Evolutionary conservation across 768 basidiomycete species (phyloP).

Genomic region (Rhizopogon rudus): DNA sequence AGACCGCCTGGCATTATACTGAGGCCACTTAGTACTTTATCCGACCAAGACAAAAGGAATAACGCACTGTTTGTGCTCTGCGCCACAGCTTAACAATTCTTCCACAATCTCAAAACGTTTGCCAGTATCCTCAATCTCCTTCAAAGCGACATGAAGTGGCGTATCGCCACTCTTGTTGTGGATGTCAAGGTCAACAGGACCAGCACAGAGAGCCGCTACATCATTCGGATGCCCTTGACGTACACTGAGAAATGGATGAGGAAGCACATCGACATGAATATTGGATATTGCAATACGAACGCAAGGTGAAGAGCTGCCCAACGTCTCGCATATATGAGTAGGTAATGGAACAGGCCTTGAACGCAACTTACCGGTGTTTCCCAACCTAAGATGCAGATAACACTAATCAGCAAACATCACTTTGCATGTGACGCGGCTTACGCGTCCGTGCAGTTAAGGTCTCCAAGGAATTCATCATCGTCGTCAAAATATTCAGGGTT

Average conservation of each 20-base stretch:
- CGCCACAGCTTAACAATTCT: neutral
- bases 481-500: constrained; percentile 14
- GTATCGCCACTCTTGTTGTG: constrained; percentile 21
- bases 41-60: neutral
- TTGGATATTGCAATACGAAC: constrained; percentile 13
- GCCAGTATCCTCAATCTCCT: constrained; percentile 7
- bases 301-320: constrained; percentile 26
- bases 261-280: neutral
- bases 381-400: constrained; percentile 11
- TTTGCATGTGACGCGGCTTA: constrained; percentile 8
- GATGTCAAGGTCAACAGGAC: constrained; percentile 21
- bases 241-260: neutral
- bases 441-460: constrained; percentile 27
- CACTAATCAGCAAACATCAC: neutral
- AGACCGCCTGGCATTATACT: neutral
- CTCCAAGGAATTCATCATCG: constrained; percentile 17
- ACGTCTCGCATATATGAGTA: neutral
- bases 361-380: constrained; percentile 25
- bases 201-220: constrained; percentile 6
- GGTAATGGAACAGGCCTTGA: neutral
- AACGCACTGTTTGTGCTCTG: neutral
- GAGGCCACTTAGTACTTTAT: neutral
- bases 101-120: constrained; percentile 15
- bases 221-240: constrained; percentile 9
- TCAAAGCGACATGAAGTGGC: constrained; percentile 24